Conservation (phyloP, 2,329 filamentous ascomycete species). For the Phoma sp. region DNA sequence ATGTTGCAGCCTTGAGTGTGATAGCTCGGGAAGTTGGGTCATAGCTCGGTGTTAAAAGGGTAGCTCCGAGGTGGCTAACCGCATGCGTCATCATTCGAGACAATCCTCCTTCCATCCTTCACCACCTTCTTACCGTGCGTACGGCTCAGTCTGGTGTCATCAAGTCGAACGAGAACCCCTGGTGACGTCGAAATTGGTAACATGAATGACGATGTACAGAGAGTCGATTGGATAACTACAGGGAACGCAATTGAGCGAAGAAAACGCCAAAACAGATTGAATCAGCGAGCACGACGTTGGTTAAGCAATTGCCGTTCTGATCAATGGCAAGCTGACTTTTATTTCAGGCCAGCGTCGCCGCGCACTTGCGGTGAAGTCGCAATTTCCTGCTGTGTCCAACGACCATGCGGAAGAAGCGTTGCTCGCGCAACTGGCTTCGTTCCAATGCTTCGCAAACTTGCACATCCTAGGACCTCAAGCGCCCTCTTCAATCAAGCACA, state of each 20-base stretch:
- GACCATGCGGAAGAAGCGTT: background rate
- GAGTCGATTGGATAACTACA: constrained; percentile 5
- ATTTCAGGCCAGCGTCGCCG: background rate
- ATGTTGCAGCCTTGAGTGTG: background rate
- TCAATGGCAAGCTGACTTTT: background rate
- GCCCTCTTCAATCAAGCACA: background rate
- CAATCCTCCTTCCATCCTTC: background rate
- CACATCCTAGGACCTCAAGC: constrained; percentile 6
- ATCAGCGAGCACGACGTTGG: constrained; percentile 8
- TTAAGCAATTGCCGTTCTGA: background rate
- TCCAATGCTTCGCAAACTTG: background rate
- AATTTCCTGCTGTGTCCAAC: background rate
- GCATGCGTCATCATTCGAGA: background rate
- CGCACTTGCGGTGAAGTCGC: background rate
- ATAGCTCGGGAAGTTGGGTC: background rate
- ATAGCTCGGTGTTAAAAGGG: background rate
- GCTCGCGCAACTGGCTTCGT: background rate
- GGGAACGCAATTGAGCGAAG: background rate
- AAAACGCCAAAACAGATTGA: constrained; percentile 7
- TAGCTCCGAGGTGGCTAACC: constrained; percentile 3
- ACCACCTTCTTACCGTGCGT: background rate
- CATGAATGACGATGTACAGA: background rate
- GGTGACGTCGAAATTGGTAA: background rate
- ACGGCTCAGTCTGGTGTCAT: no score
- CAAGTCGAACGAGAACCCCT: background rate